Base-by-base conservation (phyloP, 73 alveolate species). In the Paramecium bursaria region DNA sequence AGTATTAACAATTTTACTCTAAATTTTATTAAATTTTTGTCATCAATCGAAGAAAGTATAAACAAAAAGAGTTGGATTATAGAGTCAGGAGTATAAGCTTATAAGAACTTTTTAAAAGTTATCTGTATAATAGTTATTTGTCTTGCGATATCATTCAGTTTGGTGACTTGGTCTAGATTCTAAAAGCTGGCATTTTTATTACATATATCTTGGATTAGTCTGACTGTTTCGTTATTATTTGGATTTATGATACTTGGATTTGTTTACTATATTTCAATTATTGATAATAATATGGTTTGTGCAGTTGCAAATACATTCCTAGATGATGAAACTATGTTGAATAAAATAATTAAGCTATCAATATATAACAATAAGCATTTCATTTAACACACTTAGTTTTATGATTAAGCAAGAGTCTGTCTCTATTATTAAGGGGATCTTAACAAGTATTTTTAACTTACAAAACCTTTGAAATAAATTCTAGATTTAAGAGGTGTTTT, bases 61-160 rank as follows among this genome's bases (percentile, higher is more conserved):
- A 57, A 30, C 33, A 57, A 48, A 11, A 57, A 57, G 33, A 57
- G 76, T 57, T 57, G 76, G 76, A 57, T 57, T 3, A 30, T 57
- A 14, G 76, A 57, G 21, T 57, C 76, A 13, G 76, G 76, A 29
- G 76, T 57, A 2, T 30, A 48, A n/a, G 76, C 76, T 13, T 57
- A 57, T 57, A 57, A 57, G n/a, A 57, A 50, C 27, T 57, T 27
- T 27, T 57, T 57, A 29, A 57, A 30, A 29, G 17, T 57, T 30
- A 57, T 50, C 3, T 57, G 76, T 30, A 57, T 42, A 10, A 27
- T 31, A 0, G 33, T 50, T 29, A 2, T 57, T 5, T 4, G 27
- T 57, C 33, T 57, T n/a, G 3, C 33, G 33, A 30, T 57, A n/a
- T 57, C 76, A 29, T 57, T 57, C 33, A 30, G 51, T 7, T 27